phyloP scores from a whole-genome alignment of 371 early-diverging fungal genomes.

The Entomophthora muscae region DNA sequence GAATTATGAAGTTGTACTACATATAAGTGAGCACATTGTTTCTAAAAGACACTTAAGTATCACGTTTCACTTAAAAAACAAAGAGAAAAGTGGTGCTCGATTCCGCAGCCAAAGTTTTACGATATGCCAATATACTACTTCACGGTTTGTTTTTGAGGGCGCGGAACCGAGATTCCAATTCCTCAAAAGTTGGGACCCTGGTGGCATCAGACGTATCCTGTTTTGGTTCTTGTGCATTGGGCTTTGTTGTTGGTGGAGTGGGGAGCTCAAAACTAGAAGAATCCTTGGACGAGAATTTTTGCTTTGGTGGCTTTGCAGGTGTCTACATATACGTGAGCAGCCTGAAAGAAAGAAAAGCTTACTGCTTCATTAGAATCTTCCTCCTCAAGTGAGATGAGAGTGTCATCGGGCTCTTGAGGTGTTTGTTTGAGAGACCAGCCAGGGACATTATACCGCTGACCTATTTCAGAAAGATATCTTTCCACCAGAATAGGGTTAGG shows the following conservation, averaged over 20 bases:
- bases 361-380: neutral
- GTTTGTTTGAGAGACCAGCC: neutral
- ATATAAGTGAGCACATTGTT: too few relatives aligned
- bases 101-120: too few relatives aligned
- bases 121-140: too few relatives aligned
- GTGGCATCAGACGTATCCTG: neutral
- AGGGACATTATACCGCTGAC: neutral
- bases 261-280: neutral
- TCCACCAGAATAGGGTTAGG: neutral
- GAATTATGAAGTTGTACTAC: too few relatives aligned
- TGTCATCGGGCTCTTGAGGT: neutral
- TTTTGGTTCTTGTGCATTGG: neutral
- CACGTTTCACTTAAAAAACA: too few relatives aligned
- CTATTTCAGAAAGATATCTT: neutral
- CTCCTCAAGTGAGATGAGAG: neutral
- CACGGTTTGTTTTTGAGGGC: conserved; percentile 1
- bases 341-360: too few relatives aligned
- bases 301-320: neutral
- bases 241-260: neutral
- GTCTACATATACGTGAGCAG: neutral
- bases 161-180: conserved; percentile 3
- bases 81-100: too few relatives aligned
- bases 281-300: neutral
- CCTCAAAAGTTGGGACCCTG: neutral
- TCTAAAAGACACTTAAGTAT: too few relatives aligned